Conservation (phyloP, 495 filamentous ascomycete species). For the Pseudomonodictys pantanalensis region DNA sequence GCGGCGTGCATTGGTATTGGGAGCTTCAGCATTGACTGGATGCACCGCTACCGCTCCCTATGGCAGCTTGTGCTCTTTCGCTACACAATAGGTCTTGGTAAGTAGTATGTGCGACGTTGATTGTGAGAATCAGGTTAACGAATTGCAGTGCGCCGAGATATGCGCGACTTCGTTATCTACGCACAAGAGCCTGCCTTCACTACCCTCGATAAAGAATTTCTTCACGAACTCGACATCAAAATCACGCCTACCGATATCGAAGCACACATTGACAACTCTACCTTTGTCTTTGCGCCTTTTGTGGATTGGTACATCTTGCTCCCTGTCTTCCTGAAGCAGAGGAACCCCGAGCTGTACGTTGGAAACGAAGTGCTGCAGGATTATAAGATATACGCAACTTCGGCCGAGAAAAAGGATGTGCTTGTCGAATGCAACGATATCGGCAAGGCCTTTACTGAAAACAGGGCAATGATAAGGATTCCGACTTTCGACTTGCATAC, state of each 20-base stretch:
- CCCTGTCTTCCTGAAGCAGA: conserved; percentile 14
- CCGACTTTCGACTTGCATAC: conserved; percentile 14
- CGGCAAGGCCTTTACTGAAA: background rate
- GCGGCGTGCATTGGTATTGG: conserved; percentile 28
- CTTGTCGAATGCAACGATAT: conserved; percentile 4
- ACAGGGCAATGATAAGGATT: background rate
- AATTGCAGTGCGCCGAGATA: background rate
- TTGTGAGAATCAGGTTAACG: background rate
- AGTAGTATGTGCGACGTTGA: background rate
- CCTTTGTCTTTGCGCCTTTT: conserved; percentile 30
- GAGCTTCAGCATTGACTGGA: conserved; percentile 32
- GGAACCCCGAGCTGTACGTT: conserved; percentile 26
- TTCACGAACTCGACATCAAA: conserved; percentile 8
- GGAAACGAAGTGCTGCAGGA: conserved; percentile 26
- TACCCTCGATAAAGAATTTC: conserved; percentile 21
- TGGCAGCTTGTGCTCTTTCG: conserved; percentile 35
- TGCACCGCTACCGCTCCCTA: conserved; percentile 14
- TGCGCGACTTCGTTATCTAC: conserved; percentile 1
- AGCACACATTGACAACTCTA: conserved; percentile 1
- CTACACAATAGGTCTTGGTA: conserved; percentile 5
- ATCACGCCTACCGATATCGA: background rate
- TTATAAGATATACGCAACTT: conserved; percentile 4
- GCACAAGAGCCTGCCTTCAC: conserved; percentile 31
- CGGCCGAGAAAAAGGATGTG: conserved; percentile 1
- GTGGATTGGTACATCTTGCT: conserved; percentile 27